Evolutionary conservation across 2,329 filamentous ascomycete genomes (phyloP), one percentile per base, ranked within the genome.

Genomic region (Dactylonectria estremocensis): DNA sequence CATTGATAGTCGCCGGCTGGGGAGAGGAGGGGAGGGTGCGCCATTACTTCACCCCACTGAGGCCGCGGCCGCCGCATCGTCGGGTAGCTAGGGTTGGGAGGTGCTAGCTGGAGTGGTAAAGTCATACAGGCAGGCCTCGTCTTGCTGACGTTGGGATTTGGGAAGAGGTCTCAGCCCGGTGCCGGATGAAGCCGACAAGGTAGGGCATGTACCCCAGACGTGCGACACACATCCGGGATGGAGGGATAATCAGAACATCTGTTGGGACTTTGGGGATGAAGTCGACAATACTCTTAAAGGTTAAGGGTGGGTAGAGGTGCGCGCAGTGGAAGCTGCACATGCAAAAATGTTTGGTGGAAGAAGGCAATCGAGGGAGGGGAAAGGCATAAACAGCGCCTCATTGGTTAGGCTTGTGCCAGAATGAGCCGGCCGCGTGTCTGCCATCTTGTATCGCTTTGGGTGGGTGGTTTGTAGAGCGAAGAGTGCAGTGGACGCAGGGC

Each of bases 41-140:
- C 73, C 73, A 73, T 74, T 69, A 55, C 71, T 76, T 71, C 74
- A 76, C 74, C 48, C 60, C 35, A 66, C 43, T 56, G 50, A 68
- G 63, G 68, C 73, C 73, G 67, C 57, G 66, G 69, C 68, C 70
- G 69, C 68, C 70, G 72, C 72, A 73, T 68, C 57, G 61, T 68
- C 67, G 69, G 69, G 66, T 67, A 74, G 68, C 59, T 67, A 56
- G 53, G 64, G 58, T 66, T 53, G 64, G 45, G 58, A 66, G 59
- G 58, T 56, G 64, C 53, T 57, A 48, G 50, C 37, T 61, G 64
- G 64, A 58, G 52, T 61, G 54, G 49, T 45, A 40, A 53, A 54
- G 58, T 61, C 58, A 57, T 61, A 66, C 35, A 55, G 14, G 7
- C 18, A 62, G 14, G 28, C 20, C 50, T 62, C 53, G 46, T 33